Conservation (phyloP, 1,139 yeast genomes). For the Arxiozyma bovina region DNA sequence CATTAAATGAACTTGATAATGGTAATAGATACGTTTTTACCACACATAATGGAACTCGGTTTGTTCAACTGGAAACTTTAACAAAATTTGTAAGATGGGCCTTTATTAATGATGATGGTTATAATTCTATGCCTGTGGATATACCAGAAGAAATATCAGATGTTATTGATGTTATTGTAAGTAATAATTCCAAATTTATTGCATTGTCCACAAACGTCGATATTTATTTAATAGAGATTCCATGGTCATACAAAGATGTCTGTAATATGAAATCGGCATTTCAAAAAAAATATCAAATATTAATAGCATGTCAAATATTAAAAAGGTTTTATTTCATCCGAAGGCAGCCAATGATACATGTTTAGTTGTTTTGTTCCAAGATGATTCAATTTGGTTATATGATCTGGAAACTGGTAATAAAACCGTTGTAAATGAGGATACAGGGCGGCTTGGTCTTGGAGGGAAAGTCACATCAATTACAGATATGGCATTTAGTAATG, state of each 20-base stretch:
- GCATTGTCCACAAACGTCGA: constrained; percentile 35
- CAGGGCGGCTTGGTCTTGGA: constrained; percentile 25
- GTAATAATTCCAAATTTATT: constrained; percentile 35
- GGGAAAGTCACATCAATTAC: constrained; percentile 21
- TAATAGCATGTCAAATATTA: constrained; percentile 9
- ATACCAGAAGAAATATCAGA: neutral
- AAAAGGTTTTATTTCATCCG: constrained; percentile 39
- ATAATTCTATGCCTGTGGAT: constrained; percentile 2
- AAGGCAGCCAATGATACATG: constrained; percentile 35
- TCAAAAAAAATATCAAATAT: constrained; percentile 11
- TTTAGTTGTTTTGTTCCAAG: constrained; percentile 35
- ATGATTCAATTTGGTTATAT: constrained; percentile 32
- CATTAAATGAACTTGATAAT: neutral
- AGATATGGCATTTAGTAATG: constrained; percentile 41
- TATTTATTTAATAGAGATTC: constrained; percentile 30
- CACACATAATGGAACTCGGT: constrained; percentile 11
- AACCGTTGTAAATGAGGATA: constrained; percentile 20
- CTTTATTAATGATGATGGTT: constrained; percentile 12
- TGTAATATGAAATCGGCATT: constrained; percentile 15
- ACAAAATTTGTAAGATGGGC: constrained; percentile 22
- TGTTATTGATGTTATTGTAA: constrained; percentile 24
- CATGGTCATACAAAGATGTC: constrained; percentile 19
- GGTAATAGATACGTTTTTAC: constrained; percentile 13
- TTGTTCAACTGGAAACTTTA: constrained; percentile 15
- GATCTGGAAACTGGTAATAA: constrained; percentile 19